Conservation (phyloP, 1,139 yeast genomes). For the Debaryomyces nepalensis region DNA sequence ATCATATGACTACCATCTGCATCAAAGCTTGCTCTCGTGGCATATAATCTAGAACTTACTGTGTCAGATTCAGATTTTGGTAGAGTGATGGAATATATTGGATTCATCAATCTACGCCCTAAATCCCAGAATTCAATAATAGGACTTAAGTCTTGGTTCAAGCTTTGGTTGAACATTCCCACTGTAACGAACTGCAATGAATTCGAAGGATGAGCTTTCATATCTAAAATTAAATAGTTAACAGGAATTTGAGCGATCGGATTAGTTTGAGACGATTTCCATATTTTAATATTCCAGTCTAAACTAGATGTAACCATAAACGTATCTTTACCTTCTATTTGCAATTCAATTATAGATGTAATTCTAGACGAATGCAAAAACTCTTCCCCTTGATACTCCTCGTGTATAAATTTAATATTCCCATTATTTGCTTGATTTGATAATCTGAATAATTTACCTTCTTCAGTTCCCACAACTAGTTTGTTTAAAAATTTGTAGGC, state of each 20-base stretch:
- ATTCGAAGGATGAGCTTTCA: constrained; percentile 46
- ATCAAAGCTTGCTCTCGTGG: constrained; percentile 28
- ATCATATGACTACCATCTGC: constrained; percentile 27
- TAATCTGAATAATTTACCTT: constrained; percentile 52
- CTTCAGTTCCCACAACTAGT: constrained; percentile 50
- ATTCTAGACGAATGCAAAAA: constrained; percentile 21
- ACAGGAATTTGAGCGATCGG: constrained; percentile 35
- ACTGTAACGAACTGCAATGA: constrained; percentile 53
- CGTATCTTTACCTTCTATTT: constrained; percentile 1
- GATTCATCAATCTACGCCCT: constrained; percentile 38
- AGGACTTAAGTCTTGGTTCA: constrained; percentile 24
- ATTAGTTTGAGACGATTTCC: constrained; percentile 21
- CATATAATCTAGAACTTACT: constrained; percentile 10
- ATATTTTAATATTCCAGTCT: constrained; percentile 38
- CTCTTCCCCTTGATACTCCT: constrained; percentile 17
- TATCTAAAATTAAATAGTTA: constrained; percentile 45
- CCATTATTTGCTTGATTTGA: constrained; percentile 28
- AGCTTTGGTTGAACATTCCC: constrained; percentile 34
- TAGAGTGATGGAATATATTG: constrained; percentile 34
- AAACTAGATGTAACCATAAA: constrained; percentile 29
- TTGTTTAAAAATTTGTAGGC: constrained; percentile 32
- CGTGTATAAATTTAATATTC: constrained; percentile 31
- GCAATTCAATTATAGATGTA: constrained; percentile 16
- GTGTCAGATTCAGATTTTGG: background rate
- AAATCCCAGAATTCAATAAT: constrained; percentile 63